Evolutionary conservation across 768 basidiomycete species (phyloP).

Genomic region (Xanthoconium stramineum): DNA sequence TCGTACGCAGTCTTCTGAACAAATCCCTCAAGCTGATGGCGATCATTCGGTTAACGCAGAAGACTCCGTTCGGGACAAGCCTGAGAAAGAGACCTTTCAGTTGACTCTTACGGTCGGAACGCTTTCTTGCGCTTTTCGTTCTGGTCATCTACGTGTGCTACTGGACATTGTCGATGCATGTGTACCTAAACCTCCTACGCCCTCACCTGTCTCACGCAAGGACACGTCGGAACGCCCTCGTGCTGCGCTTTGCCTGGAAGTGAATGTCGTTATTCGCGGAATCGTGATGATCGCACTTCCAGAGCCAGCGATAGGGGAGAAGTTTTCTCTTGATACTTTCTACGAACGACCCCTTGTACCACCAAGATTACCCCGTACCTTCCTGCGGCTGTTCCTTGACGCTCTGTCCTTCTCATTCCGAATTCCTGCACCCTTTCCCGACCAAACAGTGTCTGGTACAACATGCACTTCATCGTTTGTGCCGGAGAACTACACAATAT

Average conservation of each 20-base stretch:
- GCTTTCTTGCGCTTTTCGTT: slow-evolving; percentile 53
- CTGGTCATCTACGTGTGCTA: slow-evolving; percentile 54
- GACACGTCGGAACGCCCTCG: slow-evolving; percentile 15
- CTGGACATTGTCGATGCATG: slow-evolving; percentile 40
- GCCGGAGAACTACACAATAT: slow-evolving; percentile 2
- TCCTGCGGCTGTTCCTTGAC: slow-evolving; percentile 54
- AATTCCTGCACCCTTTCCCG: slow-evolving; percentile 5
- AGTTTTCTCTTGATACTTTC: slow-evolving; percentile 35
- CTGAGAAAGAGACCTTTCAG: slow-evolving; percentile 32
- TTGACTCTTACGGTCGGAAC: slow-evolving; percentile 46
- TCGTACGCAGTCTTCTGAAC: slow-evolving; percentile 13
- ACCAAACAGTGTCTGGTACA: not conserved
- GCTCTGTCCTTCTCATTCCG: slow-evolving; percentile 18
- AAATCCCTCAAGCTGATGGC: not conserved
- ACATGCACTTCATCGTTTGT: slow-evolving; percentile 1
- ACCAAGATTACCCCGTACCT: slow-evolving; percentile 46
- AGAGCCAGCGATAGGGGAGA: slow-evolving; percentile 9
- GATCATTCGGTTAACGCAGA: slow-evolving; percentile 8
- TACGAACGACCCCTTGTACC: slow-evolving; percentile 61
- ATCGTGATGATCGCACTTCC: slow-evolving; percentile 49
- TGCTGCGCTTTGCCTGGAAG: slow-evolving; percentile 33
- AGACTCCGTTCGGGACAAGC: not conserved
- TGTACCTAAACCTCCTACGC: slow-evolving; percentile 21
- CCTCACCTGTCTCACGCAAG: slow-evolving; percentile 12
- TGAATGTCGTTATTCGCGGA: slow-evolving; percentile 38